Evolutionary conservation across 2,329 filamentous ascomycete genomes (phyloP).

Genomic region (Xylaria multiplex): DNA sequence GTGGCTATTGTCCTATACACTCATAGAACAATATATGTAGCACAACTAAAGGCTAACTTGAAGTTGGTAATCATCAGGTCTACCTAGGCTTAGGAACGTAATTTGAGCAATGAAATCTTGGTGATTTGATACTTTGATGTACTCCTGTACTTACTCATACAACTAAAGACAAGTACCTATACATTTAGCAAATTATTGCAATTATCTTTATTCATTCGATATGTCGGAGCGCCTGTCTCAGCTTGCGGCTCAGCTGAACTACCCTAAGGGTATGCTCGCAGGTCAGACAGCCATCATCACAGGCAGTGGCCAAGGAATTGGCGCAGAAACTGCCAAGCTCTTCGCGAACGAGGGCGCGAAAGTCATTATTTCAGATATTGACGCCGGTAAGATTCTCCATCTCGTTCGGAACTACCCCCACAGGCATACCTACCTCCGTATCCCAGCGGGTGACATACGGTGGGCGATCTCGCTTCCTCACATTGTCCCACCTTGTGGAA

Average conservation of each 20-base stretch:
- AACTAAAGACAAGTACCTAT: no score
- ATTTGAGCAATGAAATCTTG: no score
- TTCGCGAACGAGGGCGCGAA: constrained; percentile 91
- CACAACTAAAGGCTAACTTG: no score
- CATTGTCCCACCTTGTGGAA: neutral
- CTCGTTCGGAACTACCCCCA: neutral
- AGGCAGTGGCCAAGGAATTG: constrained; percentile 86
- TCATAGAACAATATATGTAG: no score
- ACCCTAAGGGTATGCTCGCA: constrained; percentile 79
- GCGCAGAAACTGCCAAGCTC: constrained; percentile 81
- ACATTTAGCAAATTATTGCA: neutral
- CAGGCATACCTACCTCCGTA: neutral
- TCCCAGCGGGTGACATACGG: neutral
- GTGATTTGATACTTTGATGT: neutral
- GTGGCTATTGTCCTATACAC: neutral
- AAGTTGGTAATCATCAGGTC: no score
- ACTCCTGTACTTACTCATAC: no score
- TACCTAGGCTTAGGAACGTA: no score
- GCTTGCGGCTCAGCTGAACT: constrained; percentile 82
- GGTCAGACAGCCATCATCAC: constrained; percentile 90
- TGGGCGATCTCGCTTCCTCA: no score
- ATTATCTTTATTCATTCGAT: constrained; percentile 16
- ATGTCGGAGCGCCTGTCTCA: constrained; percentile 73
- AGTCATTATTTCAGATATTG: constrained; percentile 85
- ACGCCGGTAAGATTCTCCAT: constrained; percentile 63